These are phyloP conservation scores for Aphanoascus verrucosus DNA, from an alignment of 2,329 filamentous ascomycete genomes.

Conservation along the genomic window DNA sequence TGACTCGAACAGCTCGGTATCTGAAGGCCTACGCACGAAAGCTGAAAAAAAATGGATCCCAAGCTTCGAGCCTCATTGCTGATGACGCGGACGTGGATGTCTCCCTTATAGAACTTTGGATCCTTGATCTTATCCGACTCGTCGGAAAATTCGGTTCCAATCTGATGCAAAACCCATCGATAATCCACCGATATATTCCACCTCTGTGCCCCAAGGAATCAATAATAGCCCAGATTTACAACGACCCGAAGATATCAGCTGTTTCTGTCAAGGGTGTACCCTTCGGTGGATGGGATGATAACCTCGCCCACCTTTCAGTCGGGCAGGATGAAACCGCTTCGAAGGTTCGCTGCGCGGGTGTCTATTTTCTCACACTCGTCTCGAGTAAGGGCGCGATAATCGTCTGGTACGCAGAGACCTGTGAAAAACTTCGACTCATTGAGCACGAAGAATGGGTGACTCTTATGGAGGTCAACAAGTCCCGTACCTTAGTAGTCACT, in stretches of 20 bases:
- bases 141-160: slow-evolving; percentile 28
- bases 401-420: slow-evolving; percentile 20
- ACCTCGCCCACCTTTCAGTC: slow-evolving; percentile 16
- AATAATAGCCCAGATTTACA: slow-evolving; percentile 27
- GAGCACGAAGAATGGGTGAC: slow-evolving; percentile 18
- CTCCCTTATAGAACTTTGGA: slow-evolving; percentile 23
- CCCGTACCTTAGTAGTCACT: slow-evolving; percentile 16
- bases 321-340: slow-evolving; percentile 8
- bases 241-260: slow-evolving; percentile 12
- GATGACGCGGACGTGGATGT: slow-evolving; percentile 17
- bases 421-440: slow-evolving; percentile 16
- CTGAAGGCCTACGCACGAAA: slow-evolving; percentile 18
- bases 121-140: slow-evolving; percentile 28
- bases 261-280: slow-evolving; percentile 18
- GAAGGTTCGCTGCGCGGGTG: slow-evolving; percentile 15
- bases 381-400: slow-evolving; percentile 17
- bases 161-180: slow-evolving; percentile 21
- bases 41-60: not conserved
- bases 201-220: slow-evolving; percentile 33
- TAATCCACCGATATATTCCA: slow-evolving; percentile 32
- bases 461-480: slow-evolving; percentile 13
- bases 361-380: slow-evolving; percentile 20
- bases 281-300: slow-evolving; percentile 15
- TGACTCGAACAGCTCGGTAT: slow-evolving; percentile 22
- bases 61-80: slow-evolving; percentile 5